phyloP scores from a whole-genome alignment of 371 early-diverging fungal species.

The Dichotomocladium elegans region DNA sequence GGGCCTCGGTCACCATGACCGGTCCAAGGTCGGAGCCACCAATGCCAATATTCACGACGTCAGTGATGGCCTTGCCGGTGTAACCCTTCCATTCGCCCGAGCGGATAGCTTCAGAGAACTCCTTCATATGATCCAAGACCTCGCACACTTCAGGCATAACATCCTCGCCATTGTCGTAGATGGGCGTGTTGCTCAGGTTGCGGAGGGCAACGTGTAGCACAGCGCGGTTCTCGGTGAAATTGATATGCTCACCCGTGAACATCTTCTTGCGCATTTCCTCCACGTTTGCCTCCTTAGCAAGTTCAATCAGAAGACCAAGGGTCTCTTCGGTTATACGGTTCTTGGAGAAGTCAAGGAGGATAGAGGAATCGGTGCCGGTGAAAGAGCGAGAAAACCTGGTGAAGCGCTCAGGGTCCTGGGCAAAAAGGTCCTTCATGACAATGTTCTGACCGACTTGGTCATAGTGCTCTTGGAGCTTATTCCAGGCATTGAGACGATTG shows the following conservation, averaged over 20 bases:
- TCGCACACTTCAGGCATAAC: slow-evolving; percentile 92
- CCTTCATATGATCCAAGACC: slow-evolving; percentile 91
- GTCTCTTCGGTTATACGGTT: slow-evolving; percentile 84
- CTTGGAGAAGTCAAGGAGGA: slow-evolving; percentile 94
- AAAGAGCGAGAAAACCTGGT: slow-evolving; percentile 73
- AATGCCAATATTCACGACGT: slow-evolving; percentile 98
- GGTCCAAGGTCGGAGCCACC: slow-evolving; percentile 99
- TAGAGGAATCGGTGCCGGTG: slow-evolving; percentile 60
- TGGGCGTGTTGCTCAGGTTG: slow-evolving; percentile 80
- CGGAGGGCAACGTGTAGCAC: slow-evolving; percentile 97
- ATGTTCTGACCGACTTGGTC: slow-evolving; percentile 70
- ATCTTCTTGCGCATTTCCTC: slow-evolving; percentile 85
- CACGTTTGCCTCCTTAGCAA: slow-evolving; percentile 85
- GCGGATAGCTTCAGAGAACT: slow-evolving; percentile 80
- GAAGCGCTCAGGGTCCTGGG: slow-evolving; percentile 72
- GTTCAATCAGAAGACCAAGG: slow-evolving; percentile 67
- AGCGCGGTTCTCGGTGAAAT: slow-evolving; percentile 96
- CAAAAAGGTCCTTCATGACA: slow-evolving; percentile 77
- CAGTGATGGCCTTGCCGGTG: slow-evolving; percentile 91
- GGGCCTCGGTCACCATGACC: slow-evolving; percentile 97
- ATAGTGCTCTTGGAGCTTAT: slow-evolving; percentile 83
- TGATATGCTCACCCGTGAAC: slow-evolving; percentile 94
- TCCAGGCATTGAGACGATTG: slow-evolving; percentile 75
- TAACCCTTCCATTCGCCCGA: slow-evolving; percentile 92
- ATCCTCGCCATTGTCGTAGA: slow-evolving; percentile 79